Evolutionary conservation across 495 filamentous ascomycete genomes (phyloP).

Genomic region (Aspergillus ostianus): DNA sequence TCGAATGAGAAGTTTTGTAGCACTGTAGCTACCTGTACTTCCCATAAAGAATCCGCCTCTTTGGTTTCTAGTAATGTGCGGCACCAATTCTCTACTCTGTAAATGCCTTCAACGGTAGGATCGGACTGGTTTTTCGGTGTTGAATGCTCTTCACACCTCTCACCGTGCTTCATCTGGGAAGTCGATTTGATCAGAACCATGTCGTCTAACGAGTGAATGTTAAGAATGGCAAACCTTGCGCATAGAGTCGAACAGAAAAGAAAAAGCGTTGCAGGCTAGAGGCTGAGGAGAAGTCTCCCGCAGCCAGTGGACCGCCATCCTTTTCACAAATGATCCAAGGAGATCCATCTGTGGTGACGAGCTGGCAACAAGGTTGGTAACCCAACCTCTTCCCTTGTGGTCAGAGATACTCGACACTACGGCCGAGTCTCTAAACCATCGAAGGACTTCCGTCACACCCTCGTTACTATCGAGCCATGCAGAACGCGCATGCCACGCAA

Average conservation of each 20-base stretch:
- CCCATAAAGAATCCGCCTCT: constrained; percentile 29
- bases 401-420: constrained; percentile 28
- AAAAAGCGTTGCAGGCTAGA: constrained; percentile 18
- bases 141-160: not conserved
- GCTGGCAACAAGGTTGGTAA: constrained; percentile 17
- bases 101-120: constrained; percentile 13
- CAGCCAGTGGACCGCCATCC: constrained; percentile 23
- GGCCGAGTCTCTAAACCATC: constrained; percentile 34
- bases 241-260: constrained; percentile 13
- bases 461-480: constrained; percentile 32
- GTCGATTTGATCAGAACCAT: not conserved
- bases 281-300: constrained; percentile 9
- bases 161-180: constrained; percentile 7
- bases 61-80: constrained; percentile 9
- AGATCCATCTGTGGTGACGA: constrained; percentile 19
- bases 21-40: constrained; percentile 35
- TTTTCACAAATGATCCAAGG: constrained; percentile 13
- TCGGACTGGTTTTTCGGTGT: not conserved
- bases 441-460: constrained; percentile 26
- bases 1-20: constrained; percentile 12
- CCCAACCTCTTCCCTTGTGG: constrained; percentile 11
- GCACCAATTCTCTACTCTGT: constrained; percentile 17
- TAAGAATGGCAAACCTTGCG: constrained; percentile 15
- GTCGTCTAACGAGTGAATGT: not conserved
- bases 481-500: constrained; percentile 10